Evolutionary conservation across 2,329 filamentous ascomycete genomes (phyloP).

Genomic region (Neonectria neomacrospora): DNA sequence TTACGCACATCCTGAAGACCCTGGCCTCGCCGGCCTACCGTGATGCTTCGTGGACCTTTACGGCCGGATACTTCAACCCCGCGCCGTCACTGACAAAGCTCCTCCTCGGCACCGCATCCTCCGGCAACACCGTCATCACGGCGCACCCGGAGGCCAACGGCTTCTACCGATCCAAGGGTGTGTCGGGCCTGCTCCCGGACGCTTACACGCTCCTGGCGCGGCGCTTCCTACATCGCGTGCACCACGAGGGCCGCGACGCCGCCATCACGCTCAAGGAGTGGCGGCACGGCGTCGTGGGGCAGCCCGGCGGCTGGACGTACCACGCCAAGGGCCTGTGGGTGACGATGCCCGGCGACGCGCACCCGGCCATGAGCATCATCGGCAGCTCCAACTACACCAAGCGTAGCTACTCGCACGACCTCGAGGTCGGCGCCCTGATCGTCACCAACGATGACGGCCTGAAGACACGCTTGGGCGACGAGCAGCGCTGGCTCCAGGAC

Average conservation of each 20-base stretch:
- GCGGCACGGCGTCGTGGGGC: conserved; percentile 82
- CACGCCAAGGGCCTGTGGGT: conserved; percentile 98
- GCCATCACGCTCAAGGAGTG: conserved; percentile 86
- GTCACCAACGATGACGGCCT: conserved; percentile 81
- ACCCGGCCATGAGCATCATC: conserved; percentile 83
- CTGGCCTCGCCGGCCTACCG: conserved; percentile 72
- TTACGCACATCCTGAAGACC: conserved; percentile 78
- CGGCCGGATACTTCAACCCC: conserved; percentile 98
- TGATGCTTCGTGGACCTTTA: conserved; percentile 90
- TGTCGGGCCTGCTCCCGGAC: conserved; percentile 89
- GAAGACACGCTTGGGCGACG: conserved; percentile 77
- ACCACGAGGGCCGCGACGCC: conserved; percentile 58
- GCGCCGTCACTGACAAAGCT: conserved; percentile 84
- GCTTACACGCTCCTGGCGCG: conserved; percentile 91
- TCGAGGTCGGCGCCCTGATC: conserved; percentile 89
- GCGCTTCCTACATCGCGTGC: conserved; percentile 75
- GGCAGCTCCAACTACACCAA: conserved; percentile 97
- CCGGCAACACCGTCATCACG: conserved; percentile 84
- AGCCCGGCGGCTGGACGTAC: conserved; percentile 93
- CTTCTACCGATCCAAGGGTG: conserved; percentile 88
- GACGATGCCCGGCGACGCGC: conserved; percentile 71
- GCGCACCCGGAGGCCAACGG: conserved; percentile 95
- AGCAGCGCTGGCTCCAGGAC: conserved; percentile 83
- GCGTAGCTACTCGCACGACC: conserved; percentile 88
- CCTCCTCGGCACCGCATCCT: conserved; percentile 77